Percentiles rank a stretch among this genome's conserved stretches.
Conservation (phyloP, 2,329 filamentous ascomycete species). For the Sclerotinia subarctica region DNA sequence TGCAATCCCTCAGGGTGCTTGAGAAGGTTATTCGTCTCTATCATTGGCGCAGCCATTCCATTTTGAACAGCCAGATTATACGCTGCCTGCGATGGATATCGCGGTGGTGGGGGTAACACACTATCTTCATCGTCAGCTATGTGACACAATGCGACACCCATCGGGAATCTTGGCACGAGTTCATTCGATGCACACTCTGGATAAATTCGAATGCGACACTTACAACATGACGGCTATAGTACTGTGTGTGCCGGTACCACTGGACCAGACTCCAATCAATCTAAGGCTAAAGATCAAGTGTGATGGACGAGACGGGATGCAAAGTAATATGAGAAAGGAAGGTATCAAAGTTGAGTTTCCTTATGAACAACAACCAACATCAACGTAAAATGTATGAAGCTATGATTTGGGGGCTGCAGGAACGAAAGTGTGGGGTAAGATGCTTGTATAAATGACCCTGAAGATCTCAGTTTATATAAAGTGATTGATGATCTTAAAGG, state of each 20-base stretch:
- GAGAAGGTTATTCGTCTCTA: conserved; percentile 92
- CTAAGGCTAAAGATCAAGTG: neutral
- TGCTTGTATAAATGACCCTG: conserved; percentile 17
- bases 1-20: conserved; percentile 80
- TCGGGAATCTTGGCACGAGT: conserved; percentile 26
- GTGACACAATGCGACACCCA: conserved; percentile 23
- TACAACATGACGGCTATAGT: conserved; percentile 18
- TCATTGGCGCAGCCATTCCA: conserved; percentile 67
- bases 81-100: conserved; percentile 72
- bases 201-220: conserved; percentile 18
- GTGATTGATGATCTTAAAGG: neutral
- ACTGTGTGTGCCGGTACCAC: neutral
- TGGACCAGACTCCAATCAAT: neutral
- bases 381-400: neutral
- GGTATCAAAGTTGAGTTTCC: neutral
- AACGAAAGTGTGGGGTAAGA: conserved; percentile 30
- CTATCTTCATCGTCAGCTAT: conserved; percentile 37
- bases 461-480: neutral
- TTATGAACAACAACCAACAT: neutral
- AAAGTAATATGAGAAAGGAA: neutral
- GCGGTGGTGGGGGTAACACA: conserved; percentile 78
- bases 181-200: conserved; percentile 7
- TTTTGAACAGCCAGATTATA: conserved; percentile 70
- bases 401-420: conserved; percentile 22
- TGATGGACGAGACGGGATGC: neutral